A percentile compares a stretch with the other conserved stretches of the same genome.
Conservation (phyloP, 371 early-diverging fungal genomes). For the Circinella umbellata region DNA sequence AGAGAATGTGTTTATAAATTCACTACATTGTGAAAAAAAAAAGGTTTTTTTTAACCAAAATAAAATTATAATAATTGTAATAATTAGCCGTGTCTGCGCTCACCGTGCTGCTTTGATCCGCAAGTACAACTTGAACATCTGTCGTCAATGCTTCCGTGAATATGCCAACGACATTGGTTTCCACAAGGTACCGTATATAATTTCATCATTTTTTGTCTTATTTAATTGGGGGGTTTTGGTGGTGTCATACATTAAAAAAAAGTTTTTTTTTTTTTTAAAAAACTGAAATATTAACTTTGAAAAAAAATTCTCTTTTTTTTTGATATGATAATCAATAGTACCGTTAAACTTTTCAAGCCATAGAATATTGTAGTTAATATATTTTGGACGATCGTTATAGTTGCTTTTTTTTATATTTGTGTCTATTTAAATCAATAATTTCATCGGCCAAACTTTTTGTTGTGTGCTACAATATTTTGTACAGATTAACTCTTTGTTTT, state of each 20-base stretch:
- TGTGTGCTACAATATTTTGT: constrained; percentile 2
- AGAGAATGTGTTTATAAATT: too few relatives aligned
- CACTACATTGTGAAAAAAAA: too few relatives aligned
- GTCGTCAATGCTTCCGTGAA: constrained; percentile 99
- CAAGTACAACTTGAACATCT: constrained; percentile 98
- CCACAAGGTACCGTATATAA: constrained; percentile 66
- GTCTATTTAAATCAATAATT: constrained; percentile 8
- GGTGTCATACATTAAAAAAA: too few relatives aligned
- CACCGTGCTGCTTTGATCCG: constrained; percentile 99
- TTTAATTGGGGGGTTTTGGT: too few relatives aligned
- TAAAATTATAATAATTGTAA: neutral
- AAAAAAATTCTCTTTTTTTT: neutral
- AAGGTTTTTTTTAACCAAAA: neutral
- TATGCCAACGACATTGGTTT: constrained; percentile 99
- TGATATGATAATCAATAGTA: constrained; percentile 14
- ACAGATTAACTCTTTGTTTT: neutral
- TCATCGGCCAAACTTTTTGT: neutral
- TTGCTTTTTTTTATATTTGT: neutral
- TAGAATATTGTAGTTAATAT: neutral
- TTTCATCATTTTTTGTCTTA: too few relatives aligned
- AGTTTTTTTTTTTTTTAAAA: neutral
- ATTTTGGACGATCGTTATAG: neutral
- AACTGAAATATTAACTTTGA: too few relatives aligned
- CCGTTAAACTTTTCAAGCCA: constrained; percentile 21
- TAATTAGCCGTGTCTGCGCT: constrained; percentile 94